Conservation (phyloP, 208 protist genomes). For the Phytomonas francai region DNA sequence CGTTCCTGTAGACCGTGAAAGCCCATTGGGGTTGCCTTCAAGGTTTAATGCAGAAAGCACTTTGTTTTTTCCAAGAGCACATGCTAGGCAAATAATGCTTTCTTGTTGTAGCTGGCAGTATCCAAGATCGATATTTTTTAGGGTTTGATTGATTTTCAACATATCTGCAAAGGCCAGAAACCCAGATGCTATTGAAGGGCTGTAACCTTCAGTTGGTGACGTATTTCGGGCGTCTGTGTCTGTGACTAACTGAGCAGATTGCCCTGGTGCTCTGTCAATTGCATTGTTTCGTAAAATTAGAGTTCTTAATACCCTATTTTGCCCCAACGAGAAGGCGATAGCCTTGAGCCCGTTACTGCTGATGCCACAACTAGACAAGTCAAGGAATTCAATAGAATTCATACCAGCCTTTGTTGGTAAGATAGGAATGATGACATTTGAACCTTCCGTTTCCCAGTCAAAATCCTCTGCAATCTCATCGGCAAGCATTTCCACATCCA, state of each 20-base stretch:
- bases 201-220: conserved; percentile 15
- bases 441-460: conserved; percentile 8
- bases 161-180: conserved; percentile 36
- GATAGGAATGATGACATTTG: conserved; percentile 1
- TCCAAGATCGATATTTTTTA: conserved; percentile 54
- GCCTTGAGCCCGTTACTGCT: conserved; percentile 34
- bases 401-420: conserved; percentile 45
- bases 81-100: conserved; percentile 31
- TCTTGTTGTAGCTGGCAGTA: conserved; percentile 48
- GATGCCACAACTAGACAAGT: conserved; percentile 65
- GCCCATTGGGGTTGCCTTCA: conserved; percentile 59
- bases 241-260: neutral
- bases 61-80: conserved; percentile 31
- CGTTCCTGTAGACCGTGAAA: neutral
- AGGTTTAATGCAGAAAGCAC: conserved; percentile 38
- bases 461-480: conserved; percentile 10
- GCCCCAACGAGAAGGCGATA: conserved; percentile 36
- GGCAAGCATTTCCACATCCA: conserved; percentile 13
- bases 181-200: conserved; percentile 23
- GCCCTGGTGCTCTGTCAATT: conserved; percentile 26
- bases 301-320: conserved; percentile 46
- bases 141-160: conserved; percentile 35
- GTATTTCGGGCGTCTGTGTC: neutral
- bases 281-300: conserved; percentile 67
- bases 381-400: conserved; percentile 44